Evolutionary conservation across 2,329 filamentous ascomycete genomes (phyloP), one percentile per base, ranked within the genome.

Genomic region (Fusarium nygamai): DNA sequence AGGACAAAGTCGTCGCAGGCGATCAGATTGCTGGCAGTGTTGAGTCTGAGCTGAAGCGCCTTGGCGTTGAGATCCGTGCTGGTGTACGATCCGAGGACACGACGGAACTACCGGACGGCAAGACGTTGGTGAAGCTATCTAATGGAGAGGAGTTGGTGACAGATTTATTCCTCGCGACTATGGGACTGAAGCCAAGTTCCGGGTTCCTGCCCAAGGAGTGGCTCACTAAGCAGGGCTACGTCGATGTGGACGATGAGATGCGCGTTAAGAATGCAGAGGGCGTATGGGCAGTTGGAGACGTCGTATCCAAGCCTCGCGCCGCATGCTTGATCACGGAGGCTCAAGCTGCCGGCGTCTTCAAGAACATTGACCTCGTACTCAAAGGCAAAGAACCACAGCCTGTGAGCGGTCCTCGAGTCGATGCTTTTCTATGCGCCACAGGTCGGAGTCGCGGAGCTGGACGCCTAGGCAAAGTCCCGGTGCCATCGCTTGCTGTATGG

Each of bases 321-420:
- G 88, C 88, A 3, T 91, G 91, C 76, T 87, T 91, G 81, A 85
- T 89, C 64, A 89, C 90, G 0, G 90, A 89, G 65, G 88, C 88
- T 73, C 88, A 89, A 79, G 87, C 88, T 7, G 84, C 84, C 27
- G 86, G 85, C 36, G 87, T 89, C 7, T 86, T 82, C 53, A 88
- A 86, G 81, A 90, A 90, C 75, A 82, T 90, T 59, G 85, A 85
- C n/a, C 82, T 85, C 20, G 83, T 79, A 8, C 79, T 89, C 29
- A 82, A 82, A 62, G 86, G 83, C 68, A 86, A 86, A 80, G 65
- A 78, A 20, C 86, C 87, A 24, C 68, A 80, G 7, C 72, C 80
- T 12, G 85, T 87, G 67, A 88, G 86, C 79, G 83, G 82, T 11
- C 78, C 88, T 57, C 85, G 85, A 3, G 79, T 89, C 39, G 88